Evolutionary conservation across 2,329 filamentous ascomycete species (phyloP).

Genomic region (Ophiostoma piceae): DNA sequence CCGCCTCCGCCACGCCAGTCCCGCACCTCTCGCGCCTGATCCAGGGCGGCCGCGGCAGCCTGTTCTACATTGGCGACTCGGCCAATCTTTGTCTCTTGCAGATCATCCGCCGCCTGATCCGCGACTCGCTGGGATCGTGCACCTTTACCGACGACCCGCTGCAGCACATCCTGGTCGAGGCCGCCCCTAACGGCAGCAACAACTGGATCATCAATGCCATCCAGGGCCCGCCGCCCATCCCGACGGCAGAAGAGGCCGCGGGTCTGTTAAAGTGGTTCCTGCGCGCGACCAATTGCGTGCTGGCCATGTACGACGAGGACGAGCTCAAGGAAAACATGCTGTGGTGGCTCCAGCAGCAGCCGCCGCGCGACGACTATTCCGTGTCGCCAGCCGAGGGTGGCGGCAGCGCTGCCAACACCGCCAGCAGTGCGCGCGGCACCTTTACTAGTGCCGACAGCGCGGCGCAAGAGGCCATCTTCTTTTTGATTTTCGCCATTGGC

Average conservation of each 20-base stretch:
- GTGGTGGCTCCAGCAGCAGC: slow-evolving; percentile 31
- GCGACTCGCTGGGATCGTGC: slow-evolving; percentile 33
- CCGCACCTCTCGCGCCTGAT: slow-evolving; percentile 33
- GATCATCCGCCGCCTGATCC: slow-evolving; percentile 34
- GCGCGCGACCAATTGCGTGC: slow-evolving; percentile 30
- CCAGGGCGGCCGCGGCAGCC: slow-evolving; percentile 34
- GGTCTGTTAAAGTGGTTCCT: slow-evolving; percentile 34
- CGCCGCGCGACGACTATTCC: slow-evolving; percentile 18
- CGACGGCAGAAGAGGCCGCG: slow-evolving; percentile 29
- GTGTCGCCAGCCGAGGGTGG: background rate
- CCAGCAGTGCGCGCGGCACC: slow-evolving; percentile 28
- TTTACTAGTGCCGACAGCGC: slow-evolving; percentile 24
- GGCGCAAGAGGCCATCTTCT: slow-evolving; percentile 22
- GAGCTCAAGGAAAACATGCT: slow-evolving; percentile 30
- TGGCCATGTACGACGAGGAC: slow-evolving; percentile 34
- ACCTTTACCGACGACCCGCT: slow-evolving; percentile 35
- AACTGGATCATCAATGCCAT: slow-evolving; percentile 30
- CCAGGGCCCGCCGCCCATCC: slow-evolving; percentile 26
- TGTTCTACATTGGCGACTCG: slow-evolving; percentile 38
- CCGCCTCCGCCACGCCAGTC: slow-evolving; percentile 21
- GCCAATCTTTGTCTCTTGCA: slow-evolving; percentile 36
- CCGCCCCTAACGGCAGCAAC: slow-evolving; percentile 31
- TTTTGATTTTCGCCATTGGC: slow-evolving; percentile 29
- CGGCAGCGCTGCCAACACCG: background rate
- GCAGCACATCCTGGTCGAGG: slow-evolving; percentile 35